Conservation (phyloP, 2,329 filamentous ascomycete species). For the Fusarium metavorans region DNA sequence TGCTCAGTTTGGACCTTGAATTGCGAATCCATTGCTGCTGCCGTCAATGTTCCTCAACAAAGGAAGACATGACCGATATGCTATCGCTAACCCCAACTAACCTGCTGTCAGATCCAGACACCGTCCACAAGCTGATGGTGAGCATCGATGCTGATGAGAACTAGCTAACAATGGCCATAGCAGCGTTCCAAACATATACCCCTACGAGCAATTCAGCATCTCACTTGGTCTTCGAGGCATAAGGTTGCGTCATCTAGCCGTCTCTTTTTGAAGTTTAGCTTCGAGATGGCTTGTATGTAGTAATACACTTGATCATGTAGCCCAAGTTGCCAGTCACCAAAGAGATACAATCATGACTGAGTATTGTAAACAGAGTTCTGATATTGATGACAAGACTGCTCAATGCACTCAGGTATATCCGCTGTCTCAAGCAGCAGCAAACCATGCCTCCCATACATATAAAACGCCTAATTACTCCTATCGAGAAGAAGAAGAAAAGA, state of each 20-base stretch:
- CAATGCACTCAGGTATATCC: conserved; percentile 22
- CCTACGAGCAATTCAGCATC: not conserved
- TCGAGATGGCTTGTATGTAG: not conserved
- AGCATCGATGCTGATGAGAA: not conserved
- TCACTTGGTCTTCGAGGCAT: not conserved
- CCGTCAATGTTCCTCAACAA: not conserved
- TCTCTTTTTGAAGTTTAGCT: not conserved
- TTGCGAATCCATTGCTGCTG: not conserved
- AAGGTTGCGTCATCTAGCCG: not conserved
- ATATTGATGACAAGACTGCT: conserved; percentile 9
- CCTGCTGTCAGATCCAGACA: not conserved
- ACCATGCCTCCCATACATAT: not conserved
- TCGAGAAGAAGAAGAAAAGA: conserved; percentile 3
- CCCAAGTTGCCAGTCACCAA: not conserved
- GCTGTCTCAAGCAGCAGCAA: conserved; percentile 5
- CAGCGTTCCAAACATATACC: not conserved
- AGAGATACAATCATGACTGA: not conserved
- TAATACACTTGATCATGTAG: not conserved
- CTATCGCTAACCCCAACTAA: not conserved
- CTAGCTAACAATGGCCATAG: not conserved
- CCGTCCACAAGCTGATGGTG: not conserved
- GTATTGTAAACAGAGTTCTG: not conserved
- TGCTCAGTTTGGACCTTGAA: not conserved
- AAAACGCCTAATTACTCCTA: conserved; percentile 22
- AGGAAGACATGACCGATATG: not conserved